phyloP scores from a whole-genome alignment of 805 yeast genomes.

The Nakazawaea anatomiae region DNA sequence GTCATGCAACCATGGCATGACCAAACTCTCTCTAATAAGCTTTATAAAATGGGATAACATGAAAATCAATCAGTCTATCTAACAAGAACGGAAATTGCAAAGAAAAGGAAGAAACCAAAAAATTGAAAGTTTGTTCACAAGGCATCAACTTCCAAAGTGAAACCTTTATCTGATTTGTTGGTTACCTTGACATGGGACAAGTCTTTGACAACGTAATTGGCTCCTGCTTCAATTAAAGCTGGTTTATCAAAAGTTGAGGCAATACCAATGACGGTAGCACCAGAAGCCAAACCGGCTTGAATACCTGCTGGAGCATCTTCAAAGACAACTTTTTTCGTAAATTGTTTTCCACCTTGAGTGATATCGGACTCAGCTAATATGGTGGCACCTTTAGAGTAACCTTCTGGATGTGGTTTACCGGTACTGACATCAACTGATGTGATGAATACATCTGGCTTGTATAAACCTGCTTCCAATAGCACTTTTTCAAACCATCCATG shows the following conservation, averaged over 20 bases:
- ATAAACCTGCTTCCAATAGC: slow-evolving; percentile 38
- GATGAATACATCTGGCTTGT: slow-evolving; percentile 67
- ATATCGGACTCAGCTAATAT: slow-evolving; percentile 29
- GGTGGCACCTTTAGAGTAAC: slow-evolving; percentile 58
- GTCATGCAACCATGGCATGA: too few species aligned
- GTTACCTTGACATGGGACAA: slow-evolving; percentile 56
- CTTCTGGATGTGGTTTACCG: slow-evolving; percentile 88
- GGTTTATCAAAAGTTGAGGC: slow-evolving; percentile 73
- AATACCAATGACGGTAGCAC: slow-evolving; percentile 77
- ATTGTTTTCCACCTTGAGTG: slow-evolving; percentile 16
- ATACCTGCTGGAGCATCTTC: slow-evolving; percentile 92
- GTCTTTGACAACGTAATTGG: slow-evolving; percentile 76
- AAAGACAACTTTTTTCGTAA: slow-evolving; percentile 52
- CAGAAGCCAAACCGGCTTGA: slow-evolving; percentile 77
- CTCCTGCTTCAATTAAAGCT: slow-evolving; percentile 68
- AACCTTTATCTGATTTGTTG: slow-evolving; percentile 40
- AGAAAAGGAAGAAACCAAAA: not conserved
- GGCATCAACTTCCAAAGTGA: slow-evolving; percentile 33
- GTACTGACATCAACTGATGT: slow-evolving; percentile 73
- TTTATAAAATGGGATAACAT: too few species aligned
- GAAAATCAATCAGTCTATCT: too few species aligned
- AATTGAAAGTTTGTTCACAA: slow-evolving; percentile 15
- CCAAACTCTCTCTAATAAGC: too few species aligned
- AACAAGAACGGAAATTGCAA: not conserved
- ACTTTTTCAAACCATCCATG: slow-evolving; percentile 68